A percentile compares a stretch with the other conserved stretches of the same genome.
phyloP scores from a whole-genome alignment of 345 rosid species.

The Salix viminalis region DNA sequence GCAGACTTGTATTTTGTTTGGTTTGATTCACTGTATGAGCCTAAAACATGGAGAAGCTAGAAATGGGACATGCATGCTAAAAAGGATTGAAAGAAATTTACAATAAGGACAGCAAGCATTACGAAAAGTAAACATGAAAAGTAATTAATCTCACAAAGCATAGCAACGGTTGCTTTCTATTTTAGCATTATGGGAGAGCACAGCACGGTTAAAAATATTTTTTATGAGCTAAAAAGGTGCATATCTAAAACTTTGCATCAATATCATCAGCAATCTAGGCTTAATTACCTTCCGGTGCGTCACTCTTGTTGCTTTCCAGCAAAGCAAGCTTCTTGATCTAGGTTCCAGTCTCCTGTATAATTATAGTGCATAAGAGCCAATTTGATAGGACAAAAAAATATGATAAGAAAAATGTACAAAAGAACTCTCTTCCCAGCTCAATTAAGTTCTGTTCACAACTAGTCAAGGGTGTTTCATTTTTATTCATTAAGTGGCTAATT shows the following conservation, averaged over 20 bases:
- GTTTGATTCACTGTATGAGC: background rate
- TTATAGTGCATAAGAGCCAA: slow-evolving; percentile 8
- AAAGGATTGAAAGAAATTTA: background rate
- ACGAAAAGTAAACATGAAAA: background rate
- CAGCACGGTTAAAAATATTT: background rate
- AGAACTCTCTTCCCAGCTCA: background rate
- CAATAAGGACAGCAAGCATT: background rate
- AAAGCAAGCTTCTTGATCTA: slow-evolving; percentile 73
- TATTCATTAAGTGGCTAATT: background rate
- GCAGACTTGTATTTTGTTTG: background rate
- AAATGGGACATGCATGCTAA: background rate
- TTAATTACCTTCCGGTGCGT: slow-evolving; percentile 66
- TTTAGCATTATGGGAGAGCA: background rate
- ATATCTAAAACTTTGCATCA: background rate
- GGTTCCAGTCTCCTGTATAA: slow-evolving; percentile 84
- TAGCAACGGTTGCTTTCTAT: background rate
- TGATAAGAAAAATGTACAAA: background rate
- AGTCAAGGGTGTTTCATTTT: background rate
- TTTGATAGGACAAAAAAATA: background rate
- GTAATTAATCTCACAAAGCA: background rate
- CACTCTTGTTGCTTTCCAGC: slow-evolving; percentile 76
- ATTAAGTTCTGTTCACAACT: background rate
- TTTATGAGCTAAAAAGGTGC: background rate
- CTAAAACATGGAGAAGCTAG: background rate
- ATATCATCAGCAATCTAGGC: background rate